phyloP scores from a whole-genome alignment of 331 rosid genomes.

The Phaseolus coccineus region DNA sequence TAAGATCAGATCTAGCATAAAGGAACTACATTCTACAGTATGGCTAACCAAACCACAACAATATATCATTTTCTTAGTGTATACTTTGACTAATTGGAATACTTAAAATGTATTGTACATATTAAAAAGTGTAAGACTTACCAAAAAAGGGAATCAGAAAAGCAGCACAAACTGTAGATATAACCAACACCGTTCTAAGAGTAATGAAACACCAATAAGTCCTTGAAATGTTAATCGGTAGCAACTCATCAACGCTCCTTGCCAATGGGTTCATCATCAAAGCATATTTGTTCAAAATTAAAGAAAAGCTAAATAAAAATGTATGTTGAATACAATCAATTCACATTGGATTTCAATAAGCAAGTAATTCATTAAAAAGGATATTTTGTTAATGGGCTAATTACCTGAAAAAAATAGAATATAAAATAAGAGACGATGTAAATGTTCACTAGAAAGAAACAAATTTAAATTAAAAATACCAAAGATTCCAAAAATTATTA shows the following conservation, averaged over 20 bases:
- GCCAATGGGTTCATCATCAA: slow-evolving; percentile 84
- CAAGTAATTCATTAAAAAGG: slow-evolving; percentile 47
- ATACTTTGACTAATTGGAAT: not conserved
- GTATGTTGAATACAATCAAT: slow-evolving; percentile 32
- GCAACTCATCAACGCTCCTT: slow-evolving; percentile 82
- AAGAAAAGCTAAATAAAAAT: slow-evolving; percentile 47
- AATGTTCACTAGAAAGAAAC: slow-evolving; percentile 3
- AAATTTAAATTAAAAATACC: not conserved
- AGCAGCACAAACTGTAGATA: slow-evolving; percentile 71
- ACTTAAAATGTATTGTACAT: slow-evolving; percentile 28
- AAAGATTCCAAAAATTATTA: not conserved
- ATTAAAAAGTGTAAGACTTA: slow-evolving; percentile 39
- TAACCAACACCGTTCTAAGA: slow-evolving; percentile 70
- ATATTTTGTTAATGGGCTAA: slow-evolving; percentile 85
- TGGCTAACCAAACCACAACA: too few species aligned
- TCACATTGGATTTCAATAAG: slow-evolving; percentile 24
- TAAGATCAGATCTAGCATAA: too few species aligned
- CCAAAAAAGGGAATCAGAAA: slow-evolving; percentile 87
- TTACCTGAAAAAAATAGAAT: slow-evolving; percentile 59
- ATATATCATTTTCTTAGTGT: not conserved
- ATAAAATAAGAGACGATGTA: slow-evolving; percentile 41
- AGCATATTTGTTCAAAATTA: slow-evolving; percentile 69
- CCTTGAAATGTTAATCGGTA: slow-evolving; percentile 58
- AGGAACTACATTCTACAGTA: too few species aligned
- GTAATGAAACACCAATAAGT: slow-evolving; percentile 66